Conservation (phyloP, 306 rosid species). For the Glycine soja region DNA sequence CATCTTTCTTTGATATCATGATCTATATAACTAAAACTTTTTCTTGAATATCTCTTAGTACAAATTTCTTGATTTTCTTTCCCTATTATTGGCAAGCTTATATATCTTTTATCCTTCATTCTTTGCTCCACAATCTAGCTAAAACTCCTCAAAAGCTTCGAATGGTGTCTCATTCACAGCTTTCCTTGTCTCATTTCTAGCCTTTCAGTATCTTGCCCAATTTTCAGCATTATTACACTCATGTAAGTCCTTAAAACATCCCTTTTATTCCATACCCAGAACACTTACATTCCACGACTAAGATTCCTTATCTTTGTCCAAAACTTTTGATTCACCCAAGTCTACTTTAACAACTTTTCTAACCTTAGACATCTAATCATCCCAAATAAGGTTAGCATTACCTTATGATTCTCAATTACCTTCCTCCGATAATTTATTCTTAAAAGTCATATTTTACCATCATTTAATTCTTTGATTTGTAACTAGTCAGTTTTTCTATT, state of each 20-base stretch:
- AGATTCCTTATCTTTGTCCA: background rate
- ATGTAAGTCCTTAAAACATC: background rate
- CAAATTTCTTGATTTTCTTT: conserved; percentile 16
- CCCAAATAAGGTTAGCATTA: background rate
- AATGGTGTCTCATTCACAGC: background rate
- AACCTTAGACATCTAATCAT: background rate
- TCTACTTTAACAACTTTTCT: background rate
- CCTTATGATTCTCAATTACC: background rate
- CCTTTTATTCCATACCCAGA: background rate
- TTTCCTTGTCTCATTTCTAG: background rate
- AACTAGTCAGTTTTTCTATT: background rate
- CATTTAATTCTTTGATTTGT: background rate
- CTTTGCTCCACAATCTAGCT: background rate
- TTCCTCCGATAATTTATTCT: background rate
- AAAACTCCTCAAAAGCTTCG: background rate
- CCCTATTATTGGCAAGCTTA: background rate
- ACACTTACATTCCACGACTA: background rate
- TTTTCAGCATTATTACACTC: background rate
- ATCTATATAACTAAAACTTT: background rate
- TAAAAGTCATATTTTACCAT: background rate
- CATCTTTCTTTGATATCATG: background rate
- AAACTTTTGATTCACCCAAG: background rate
- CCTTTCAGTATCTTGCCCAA: background rate
- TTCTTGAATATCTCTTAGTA: background rate
- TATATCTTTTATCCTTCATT: background rate